Percentiles rank a stretch among this genome's conserved stretches.
Evolutionary conservation across 1,284 basidiomycete species (phyloP).

Genomic region (Trichosporon coremiiforme): DNA sequence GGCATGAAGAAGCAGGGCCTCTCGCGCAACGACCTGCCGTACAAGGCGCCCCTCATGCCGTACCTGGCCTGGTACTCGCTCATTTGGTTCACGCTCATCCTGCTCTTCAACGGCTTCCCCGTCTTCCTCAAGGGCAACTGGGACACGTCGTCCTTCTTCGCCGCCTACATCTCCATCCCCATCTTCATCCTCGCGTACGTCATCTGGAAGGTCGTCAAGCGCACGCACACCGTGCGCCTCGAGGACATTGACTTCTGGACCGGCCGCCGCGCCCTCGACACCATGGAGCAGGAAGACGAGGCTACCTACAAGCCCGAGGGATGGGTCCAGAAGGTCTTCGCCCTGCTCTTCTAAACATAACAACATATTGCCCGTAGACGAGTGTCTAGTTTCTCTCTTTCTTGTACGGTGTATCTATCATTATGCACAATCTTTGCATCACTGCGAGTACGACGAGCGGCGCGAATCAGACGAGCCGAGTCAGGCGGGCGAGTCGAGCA

Average conservation of each 20-base stretch:
- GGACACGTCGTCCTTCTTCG: constrained; percentile 50
- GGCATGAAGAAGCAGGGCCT: constrained; percentile 65
- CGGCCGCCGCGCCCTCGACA: constrained; percentile 65
- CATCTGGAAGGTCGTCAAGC: constrained; percentile 64
- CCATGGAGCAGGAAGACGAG: constrained; percentile 60
- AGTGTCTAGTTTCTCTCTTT: constrained; percentile 1
- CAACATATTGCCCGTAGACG: constrained; percentile 4
- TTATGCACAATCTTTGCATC: background rate
- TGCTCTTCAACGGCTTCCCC: constrained; percentile 55
- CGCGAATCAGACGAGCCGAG: too few relatives aligned
- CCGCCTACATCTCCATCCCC: constrained; percentile 55
- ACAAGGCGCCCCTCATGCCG: constrained; percentile 55
- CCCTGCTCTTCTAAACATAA: constrained; percentile 42
- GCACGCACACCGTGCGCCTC: constrained; percentile 61
- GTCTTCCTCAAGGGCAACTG: constrained; percentile 67
- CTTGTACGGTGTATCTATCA: constrained; percentile 11
- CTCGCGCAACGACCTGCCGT: constrained; percentile 62
- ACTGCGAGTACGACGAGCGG: background rate
- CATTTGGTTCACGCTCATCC: constrained; percentile 47
- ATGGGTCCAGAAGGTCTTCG: constrained; percentile 35
- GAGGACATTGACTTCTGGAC: constrained; percentile 67
- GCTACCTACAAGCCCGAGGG: constrained; percentile 37
- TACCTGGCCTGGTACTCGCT: constrained; percentile 33
- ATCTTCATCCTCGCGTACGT: constrained; percentile 60
- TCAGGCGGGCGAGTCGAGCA: too few relatives aligned